Conservation (phyloP, 495 filamentous ascomycete genomes). For the Lepraria neglecta region DNA sequence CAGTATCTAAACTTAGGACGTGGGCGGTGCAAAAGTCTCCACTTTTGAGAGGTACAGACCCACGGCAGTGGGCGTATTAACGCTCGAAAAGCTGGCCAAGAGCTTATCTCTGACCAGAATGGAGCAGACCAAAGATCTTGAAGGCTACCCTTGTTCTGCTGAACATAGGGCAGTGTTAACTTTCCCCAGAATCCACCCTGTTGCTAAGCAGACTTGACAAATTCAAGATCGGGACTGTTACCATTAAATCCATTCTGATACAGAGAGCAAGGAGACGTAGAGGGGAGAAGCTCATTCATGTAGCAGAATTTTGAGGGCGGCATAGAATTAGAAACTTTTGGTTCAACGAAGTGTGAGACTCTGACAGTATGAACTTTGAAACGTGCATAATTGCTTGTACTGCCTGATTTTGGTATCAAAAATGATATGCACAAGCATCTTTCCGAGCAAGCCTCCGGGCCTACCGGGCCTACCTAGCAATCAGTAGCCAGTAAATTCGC, state of each 20-base stretch:
- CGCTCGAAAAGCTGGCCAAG: neutral
- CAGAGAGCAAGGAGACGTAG: too few relatives aligned
- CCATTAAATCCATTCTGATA: too few relatives aligned
- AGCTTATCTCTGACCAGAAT: neutral
- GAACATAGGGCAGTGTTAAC: too few relatives aligned
- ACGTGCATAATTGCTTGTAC: neutral
- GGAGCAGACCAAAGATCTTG: neutral
- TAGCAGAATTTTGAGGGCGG: neutral
- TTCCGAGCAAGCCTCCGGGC: neutral
- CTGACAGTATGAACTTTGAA: neutral
- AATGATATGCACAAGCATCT: constrained; percentile 1
- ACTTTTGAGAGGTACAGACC: too few relatives aligned
- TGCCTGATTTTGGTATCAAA: neutral
- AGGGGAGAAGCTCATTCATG: too few relatives aligned
- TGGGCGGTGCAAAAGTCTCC: too few relatives aligned
- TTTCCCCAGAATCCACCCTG: too few relatives aligned
- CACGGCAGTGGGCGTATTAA: neutral
- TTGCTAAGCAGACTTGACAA: too few relatives aligned
- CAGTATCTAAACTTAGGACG: too few relatives aligned
- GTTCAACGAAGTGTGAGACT: neutral
- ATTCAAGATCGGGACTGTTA: too few relatives aligned
- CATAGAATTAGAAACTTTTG: neutral
- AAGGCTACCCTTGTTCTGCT: neutral
- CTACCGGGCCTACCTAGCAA: neutral
- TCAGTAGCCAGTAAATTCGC: neutral